Evolutionary conservation across 768 basidiomycete species (phyloP), one percentile per base, ranked within the genome.

Genomic region (Macrolepiota fuliginosa): DNA sequence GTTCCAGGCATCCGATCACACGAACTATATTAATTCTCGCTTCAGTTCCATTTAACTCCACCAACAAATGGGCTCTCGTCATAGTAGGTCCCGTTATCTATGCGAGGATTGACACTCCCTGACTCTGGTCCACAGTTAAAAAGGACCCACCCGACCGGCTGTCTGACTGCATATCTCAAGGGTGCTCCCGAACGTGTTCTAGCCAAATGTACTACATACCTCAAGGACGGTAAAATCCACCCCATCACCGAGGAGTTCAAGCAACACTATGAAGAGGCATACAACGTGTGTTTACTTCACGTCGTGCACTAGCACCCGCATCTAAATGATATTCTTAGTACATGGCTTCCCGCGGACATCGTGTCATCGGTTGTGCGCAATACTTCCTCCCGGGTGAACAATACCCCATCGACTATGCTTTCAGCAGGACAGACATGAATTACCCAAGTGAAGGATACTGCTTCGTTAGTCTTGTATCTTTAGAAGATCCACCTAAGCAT

Each of bases 301-400:
- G 17, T 25, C 19, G 17, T 45, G 42, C 13, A 22, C 53, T 6
- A 17, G 52, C 36, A 22, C 42, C 39, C 13, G 17, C 24, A 36
- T 13, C 62, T 62, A 13, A 64, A n/a, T 50, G 25, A 47, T 50
- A 19, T 63, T 49, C 27, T 39, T 63, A 88, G 86, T 89, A 89
- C 70, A 89, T 89, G 88, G 87, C 88, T 0, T 88, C 87, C n/a
- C 78, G 88, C 62, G 88, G 88, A 17, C 88, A 89, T 68, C 84
- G 88, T 45, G 88, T 88, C 49, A 89, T 89, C 59, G 88, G 85
- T n/a, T 87, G 86, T 67, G 88, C 88, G 1, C 87, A 87, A 65
- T 69, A 71, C 17, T 79, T 87, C 17, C 82, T 88, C 52, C 76
- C 82, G 2, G 77, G 74, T 39, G 76, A 80, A 25, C 61, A 75